Base-by-base conservation (phyloP, 306 rosid species). In the Cicer arietinum region DNA sequence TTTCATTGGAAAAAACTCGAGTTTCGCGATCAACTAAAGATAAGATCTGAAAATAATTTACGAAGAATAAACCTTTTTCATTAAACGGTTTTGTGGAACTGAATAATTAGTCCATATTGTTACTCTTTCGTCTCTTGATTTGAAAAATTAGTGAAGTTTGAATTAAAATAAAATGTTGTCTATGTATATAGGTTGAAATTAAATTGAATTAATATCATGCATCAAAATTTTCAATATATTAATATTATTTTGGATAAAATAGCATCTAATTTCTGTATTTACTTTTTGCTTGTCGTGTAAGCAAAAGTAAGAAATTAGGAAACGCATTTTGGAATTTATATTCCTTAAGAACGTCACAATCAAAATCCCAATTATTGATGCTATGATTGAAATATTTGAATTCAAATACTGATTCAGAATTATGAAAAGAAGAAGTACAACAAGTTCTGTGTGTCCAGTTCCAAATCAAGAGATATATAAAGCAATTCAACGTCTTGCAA, bases 381-480 rank as follows among this genome's bases (percentile, higher is more conserved):
- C 62, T 44, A 18, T 3, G 14, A 61, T 45, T 72, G 43, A 73
- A 79, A 44, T 30, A 1, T 22, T 72, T 64, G n/a, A 44, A 51
- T 14, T 30, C 44, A 8, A 62, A 63, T 30, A 52, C 16, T 51
- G 48, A 78, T 50, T 25, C 72, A 60, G 14, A 50, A 16, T 68
- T 45, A 37, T 57, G n/a, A 6, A 65, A 12, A 42, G 18, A 54
- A 6, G 14, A 54, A 6, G 14, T 48, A n/a, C 18, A 59, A 63
- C 16, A 35, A 46, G 37, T 73, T 68, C 14, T 48, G 37, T 71
- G 43, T 52, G 54, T 71, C 18, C 50, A 72, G 8, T 56, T 43
- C 73, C 17, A 17, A 79, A 48, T 71, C 7, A 17, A 22, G 17
- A 43, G 14, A 17, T 20, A 40, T 20, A 30, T 30, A 30, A 30